phyloP scores from a whole-genome alignment of 768 basidiomycete genomes.

The Boletus pseudo-olivaceus region DNA sequence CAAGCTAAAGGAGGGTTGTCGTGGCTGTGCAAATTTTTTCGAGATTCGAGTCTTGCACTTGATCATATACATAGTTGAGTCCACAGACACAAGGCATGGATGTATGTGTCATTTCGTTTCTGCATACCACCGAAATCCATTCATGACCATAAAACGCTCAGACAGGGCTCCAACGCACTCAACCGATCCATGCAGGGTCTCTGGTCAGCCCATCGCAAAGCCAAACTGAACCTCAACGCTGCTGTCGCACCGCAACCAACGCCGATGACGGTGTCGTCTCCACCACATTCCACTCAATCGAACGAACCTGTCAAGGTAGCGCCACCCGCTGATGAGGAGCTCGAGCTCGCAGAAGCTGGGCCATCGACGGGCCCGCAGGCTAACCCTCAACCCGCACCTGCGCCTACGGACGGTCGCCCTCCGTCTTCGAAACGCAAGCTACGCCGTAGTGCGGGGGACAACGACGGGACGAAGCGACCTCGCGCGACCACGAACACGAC shows the following conservation, averaged over 20 bases:
- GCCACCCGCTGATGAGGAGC: slow-evolving; percentile 19
- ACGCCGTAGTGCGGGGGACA: slow-evolving; percentile 45
- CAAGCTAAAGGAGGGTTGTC: not conserved
- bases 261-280: not conserved
- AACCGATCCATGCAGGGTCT: slow-evolving; percentile 79
- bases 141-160: slow-evolving; percentile 36
- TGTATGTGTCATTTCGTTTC: slow-evolving; percentile 5
- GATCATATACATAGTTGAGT: not conserved
- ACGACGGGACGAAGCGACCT: slow-evolving; percentile 53
- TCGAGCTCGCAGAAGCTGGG: slow-evolving; percentile 6
- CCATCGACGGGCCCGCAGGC: slow-evolving; percentile 9
- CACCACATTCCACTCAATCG: not conserved
- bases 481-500: slow-evolving; percentile 33
- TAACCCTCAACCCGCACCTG: not conserved
- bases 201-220: slow-evolving; percentile 66
- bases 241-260: not conserved
- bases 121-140: not conserved
- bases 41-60: not conserved
- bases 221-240: slow-evolving; percentile 66
- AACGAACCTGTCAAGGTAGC: slow-evolving; percentile 28
- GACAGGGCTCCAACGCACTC: slow-evolving; percentile 70
- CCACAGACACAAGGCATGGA: slow-evolving; percentile 7
- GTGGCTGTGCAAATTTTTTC: slow-evolving; percentile 3
- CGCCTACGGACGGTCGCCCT: slow-evolving; percentile 9
- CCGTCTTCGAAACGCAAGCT: slow-evolving; percentile 58